These are phyloP conservation scores for Halenospora varia DNA, from an alignment of 495 filamentous ascomycete genomes.

Conservation along the genomic window DNA sequence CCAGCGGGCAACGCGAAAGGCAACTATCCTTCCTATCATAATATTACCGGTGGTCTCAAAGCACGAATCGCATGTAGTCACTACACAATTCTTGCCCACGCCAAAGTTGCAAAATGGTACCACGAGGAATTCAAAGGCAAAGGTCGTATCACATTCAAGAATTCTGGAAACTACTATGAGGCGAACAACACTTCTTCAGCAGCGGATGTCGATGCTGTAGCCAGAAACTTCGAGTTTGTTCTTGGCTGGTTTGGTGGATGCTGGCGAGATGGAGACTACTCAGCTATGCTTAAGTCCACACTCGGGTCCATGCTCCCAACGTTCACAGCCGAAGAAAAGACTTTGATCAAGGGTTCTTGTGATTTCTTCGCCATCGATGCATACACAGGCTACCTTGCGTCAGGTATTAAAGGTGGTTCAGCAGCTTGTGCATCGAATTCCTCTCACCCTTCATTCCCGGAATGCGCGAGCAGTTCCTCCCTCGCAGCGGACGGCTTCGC, in stretches of 20 bases:
- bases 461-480: slow-evolving; percentile 28
- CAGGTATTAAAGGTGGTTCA: slow-evolving; percentile 23
- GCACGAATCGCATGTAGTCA: slow-evolving; percentile 44
- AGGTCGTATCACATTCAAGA: slow-evolving; percentile 56
- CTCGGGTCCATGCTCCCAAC: slow-evolving; percentile 62
- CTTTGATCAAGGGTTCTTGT: slow-evolving; percentile 41
- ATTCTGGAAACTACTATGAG: slow-evolving; percentile 54
- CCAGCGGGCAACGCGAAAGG: slow-evolving; percentile 44
- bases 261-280: slow-evolving; percentile 51
- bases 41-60: slow-evolving; percentile 34
- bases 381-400: slow-evolving; percentile 30
- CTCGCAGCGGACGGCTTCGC: slow-evolving; percentile 30
- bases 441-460: slow-evolving; percentile 34
- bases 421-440: slow-evolving; percentile 35
- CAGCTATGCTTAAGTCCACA: slow-evolving; percentile 66
- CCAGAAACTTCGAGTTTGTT: slow-evolving; percentile 58
- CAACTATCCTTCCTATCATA: slow-evolving; percentile 36
- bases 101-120: slow-evolving; percentile 57
- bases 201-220: slow-evolving; percentile 50
- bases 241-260: slow-evolving; percentile 68
- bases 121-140: slow-evolving; percentile 61
- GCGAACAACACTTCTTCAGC: slow-evolving; percentile 49
- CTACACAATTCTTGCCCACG: slow-evolving; percentile 54
- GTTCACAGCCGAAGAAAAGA: slow-evolving; percentile 60
- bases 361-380: slow-evolving; percentile 41